Percentiles rank a stretch among this genome's conserved stretches.
phyloP scores from a whole-genome alignment of 208 protist genomes.

The Phytomonas francai region DNA sequence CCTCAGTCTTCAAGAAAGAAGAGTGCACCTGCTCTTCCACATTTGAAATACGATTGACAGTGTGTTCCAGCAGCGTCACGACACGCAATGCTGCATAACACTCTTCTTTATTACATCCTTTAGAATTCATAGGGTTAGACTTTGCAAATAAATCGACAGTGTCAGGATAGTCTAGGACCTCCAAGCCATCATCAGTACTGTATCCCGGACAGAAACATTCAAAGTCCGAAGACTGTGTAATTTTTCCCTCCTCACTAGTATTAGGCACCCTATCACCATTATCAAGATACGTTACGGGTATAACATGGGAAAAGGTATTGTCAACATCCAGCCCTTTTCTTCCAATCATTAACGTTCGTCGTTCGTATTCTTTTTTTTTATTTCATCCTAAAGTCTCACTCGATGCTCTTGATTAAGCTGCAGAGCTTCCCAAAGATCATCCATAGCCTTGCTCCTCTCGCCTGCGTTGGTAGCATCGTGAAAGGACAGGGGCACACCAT shows the following conservation, averaged over 20 bases:
- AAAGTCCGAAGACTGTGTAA: neutral
- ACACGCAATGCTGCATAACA: neutral
- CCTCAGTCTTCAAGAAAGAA: neutral
- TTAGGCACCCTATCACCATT: neutral
- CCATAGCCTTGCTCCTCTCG: slow-evolving; percentile 3
- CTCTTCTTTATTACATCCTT: neutral
- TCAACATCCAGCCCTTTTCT: neutral
- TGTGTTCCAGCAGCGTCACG: neutral
- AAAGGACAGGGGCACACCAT: slow-evolving; percentile 17
- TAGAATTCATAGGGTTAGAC: neutral
- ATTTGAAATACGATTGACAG: neutral
- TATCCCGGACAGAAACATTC: neutral
- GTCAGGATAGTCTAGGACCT: neutral
- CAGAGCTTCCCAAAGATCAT: slow-evolving; percentile 1
- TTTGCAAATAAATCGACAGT: neutral
- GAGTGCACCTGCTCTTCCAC: neutral
- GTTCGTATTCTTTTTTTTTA: neutral
- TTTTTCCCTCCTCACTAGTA: neutral
- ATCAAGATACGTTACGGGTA: neutral
- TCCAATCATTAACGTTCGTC: neutral
- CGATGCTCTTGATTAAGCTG: neutral
- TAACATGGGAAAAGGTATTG: neutral
- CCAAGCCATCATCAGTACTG: neutral
- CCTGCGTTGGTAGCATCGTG: neutral
- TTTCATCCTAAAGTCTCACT: slow-evolving; percentile 2